phyloP scores from a whole-genome alignment of 2,329 filamentous ascomycete genomes.

The Neocatenulostroma microsporum region DNA sequence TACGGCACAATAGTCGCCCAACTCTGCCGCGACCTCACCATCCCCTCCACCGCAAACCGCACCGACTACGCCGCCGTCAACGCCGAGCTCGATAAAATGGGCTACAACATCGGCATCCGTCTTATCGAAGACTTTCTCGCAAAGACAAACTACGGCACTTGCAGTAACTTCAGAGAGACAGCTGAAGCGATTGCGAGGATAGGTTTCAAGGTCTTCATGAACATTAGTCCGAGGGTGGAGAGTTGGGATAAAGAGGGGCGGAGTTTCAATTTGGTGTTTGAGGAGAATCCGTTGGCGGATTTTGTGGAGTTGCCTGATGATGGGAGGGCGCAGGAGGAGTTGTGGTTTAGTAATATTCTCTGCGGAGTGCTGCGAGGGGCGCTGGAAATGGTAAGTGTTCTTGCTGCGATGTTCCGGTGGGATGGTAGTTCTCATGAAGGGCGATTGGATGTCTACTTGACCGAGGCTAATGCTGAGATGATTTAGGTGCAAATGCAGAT shows the following conservation, averaged over 20 bases:
- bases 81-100: slow-evolving; percentile 97
- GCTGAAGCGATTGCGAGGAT: slow-evolving; percentile 97
- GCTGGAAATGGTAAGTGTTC: slow-evolving; percentile 82
- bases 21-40: slow-evolving; percentile 78
- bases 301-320: slow-evolving; percentile 97
- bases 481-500: slow-evolving; percentile 88
- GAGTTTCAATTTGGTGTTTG: slow-evolving; percentile 91
- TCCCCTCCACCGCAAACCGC: slow-evolving; percentile 43
- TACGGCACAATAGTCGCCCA: slow-evolving; percentile 97
- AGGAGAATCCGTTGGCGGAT: slow-evolving; percentile 93
- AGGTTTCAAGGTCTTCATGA: slow-evolving; percentile 98
- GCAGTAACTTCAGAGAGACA: slow-evolving; percentile 88
- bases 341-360: slow-evolving; percentile 98
- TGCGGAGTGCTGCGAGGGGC: slow-evolving; percentile 87
- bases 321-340: slow-evolving; percentile 85
- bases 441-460: too few relatives aligned
- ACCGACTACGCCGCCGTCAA: slow-evolving; percentile 93
- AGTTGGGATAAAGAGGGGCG: slow-evolving; percentile 97
- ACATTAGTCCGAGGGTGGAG: slow-evolving; percentile 84
- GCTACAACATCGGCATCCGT: slow-evolving; percentile 93
- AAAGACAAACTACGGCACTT: slow-evolving; percentile 84
- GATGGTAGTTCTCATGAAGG: not conserved
- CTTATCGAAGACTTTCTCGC: slow-evolving; percentile 97
- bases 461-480: not conserved
- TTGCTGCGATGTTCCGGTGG: too few relatives aligned